Base-by-base conservation (phyloP, 202 grass and related monocot genomes). In the Digitaria exilis region DNA sequence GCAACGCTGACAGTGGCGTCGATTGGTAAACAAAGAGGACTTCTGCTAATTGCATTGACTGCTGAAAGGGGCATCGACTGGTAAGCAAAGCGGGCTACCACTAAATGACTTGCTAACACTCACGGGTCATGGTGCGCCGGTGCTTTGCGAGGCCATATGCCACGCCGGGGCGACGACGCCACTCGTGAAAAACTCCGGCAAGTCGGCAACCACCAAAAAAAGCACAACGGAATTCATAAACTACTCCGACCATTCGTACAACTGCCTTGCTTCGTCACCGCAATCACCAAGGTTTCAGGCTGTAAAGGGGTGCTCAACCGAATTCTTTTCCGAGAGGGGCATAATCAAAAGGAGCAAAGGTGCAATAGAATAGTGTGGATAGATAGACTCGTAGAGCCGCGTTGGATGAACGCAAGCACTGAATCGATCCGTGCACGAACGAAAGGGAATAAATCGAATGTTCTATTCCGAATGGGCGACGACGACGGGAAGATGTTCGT, bases 351-450 rank as follows among this genome's bases (percentile, higher is more conserved):
- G n/a, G n/a, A n/a, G n/a, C n/a, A n/a, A n/a, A 76, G 37, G 9
- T 18, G 63, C 17, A n/a, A n/a, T n/a, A n/a, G n/a, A 24, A 37
- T 9, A 6, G 15, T 28, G 10, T 22, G 45, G 76, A 55, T 80
- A n/a, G n/a, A n/a, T n/a, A 71, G 43, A 64, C 55, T 58, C 4
- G 69, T 10, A 46, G 8, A 44, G 46, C 65, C 73, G 87, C 82
- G 87, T 89, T n/a, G 55, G 87, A 85, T 65, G 82, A 72, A 86
- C 78, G 83, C 82, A 50, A 65, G 6, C 29, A 25, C 28, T 1
- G 55, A 37, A 67, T 86, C 60, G 26, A 32, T 48, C 35, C 77
- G 69, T 52, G 69, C 1, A 77, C 41, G 65, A 56, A 65, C 21
- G 22, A 65, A 68, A 54, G 35, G 26, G 46, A 83, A 55, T 22